Conservation (phyloP, 2,329 filamentous ascomycete species). For the Xylariaceae sp. region DNA sequence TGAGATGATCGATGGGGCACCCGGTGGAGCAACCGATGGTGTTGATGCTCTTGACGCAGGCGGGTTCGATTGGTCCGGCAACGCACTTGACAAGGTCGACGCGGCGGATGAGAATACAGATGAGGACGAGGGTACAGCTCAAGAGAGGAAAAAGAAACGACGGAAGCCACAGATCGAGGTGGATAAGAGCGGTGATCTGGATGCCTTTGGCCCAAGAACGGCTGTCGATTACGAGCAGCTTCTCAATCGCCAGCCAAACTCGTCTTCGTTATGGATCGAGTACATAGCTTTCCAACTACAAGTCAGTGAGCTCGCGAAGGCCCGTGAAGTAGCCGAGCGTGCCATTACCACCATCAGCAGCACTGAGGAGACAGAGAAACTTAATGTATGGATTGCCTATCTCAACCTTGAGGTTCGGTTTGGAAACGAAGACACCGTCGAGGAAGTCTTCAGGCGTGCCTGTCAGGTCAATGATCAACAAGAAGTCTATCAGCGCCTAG, state of each 20-base stretch:
- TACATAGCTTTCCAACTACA: slow-evolving; percentile 99
- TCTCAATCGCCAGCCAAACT: slow-evolving; percentile 88
- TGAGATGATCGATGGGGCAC: slow-evolving; percentile 45
- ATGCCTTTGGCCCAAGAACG: slow-evolving; percentile 84
- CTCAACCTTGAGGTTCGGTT: slow-evolving; percentile 94
- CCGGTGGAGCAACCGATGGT: slow-evolving; percentile 39
- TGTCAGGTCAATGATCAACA: slow-evolving; percentile 93
- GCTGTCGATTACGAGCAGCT: slow-evolving; percentile 92
- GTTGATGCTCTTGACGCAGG: slow-evolving; percentile 66
- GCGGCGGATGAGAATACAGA: slow-evolving; percentile 55
- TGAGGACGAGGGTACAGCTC: slow-evolving; percentile 35
- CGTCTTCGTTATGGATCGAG: slow-evolving; percentile 89
- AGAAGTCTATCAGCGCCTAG: slow-evolving; percentile 85
- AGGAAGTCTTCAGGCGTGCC: slow-evolving; percentile 86
- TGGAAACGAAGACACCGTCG: slow-evolving; percentile 78
- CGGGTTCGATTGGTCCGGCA: slow-evolving; percentile 87
- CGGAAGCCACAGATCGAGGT: slow-evolving; percentile 78
- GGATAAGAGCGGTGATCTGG: slow-evolving; percentile 90
- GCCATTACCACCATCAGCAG: slow-evolving; percentile 91
- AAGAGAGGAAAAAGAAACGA: slow-evolving; percentile 71
- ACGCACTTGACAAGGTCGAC: slow-evolving; percentile 59
- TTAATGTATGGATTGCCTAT: slow-evolving; percentile 93
- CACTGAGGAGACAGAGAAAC: slow-evolving; percentile 86
- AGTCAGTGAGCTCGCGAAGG: slow-evolving; percentile 84
- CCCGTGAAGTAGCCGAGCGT: slow-evolving; percentile 85